Percentiles rank a stretch among this genome's conserved stretches.
phyloP scores from a whole-genome alignment of 352 stramenopile genomes.

The Pythium insidiosum region DNA sequence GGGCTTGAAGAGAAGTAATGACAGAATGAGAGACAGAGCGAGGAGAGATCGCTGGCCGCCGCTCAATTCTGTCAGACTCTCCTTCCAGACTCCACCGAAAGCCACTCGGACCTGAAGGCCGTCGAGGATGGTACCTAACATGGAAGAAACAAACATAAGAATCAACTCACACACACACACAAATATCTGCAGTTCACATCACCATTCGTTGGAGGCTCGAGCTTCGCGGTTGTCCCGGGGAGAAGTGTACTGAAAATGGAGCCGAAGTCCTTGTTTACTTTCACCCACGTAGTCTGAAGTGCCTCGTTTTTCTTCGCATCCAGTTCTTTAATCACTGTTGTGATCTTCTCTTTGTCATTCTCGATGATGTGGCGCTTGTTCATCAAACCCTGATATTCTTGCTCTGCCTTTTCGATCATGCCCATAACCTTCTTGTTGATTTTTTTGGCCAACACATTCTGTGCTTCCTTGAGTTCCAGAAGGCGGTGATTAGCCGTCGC shows the following conservation, averaged over 20 bases:
- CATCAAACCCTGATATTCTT: conserved; percentile 97
- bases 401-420: conserved; percentile 99
- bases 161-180: neutral
- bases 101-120: conserved; percentile 99
- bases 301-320: conserved; percentile 98
- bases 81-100: conserved; percentile 98
- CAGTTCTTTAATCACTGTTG: conserved; percentile 98
- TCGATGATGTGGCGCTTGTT: conserved; percentile 98
- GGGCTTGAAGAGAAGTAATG: conserved; percentile 98
- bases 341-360: conserved; percentile 99
- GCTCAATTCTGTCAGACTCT: conserved; percentile 98
- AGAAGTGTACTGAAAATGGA: conserved; percentile 99
- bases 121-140: conserved; percentile 74
- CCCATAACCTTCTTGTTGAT: conserved; percentile 99
- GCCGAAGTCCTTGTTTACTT: conserved; percentile 99
- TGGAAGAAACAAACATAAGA: conserved; percentile 1
- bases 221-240: conserved; percentile 94
- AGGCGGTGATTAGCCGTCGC: conserved; percentile 82
- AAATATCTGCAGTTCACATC: conserved; percentile 1
- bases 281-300: conserved; percentile 95
- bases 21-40: conserved; percentile 97
- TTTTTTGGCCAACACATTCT: conserved; percentile 94
- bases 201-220: conserved; percentile 94
- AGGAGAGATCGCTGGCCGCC: conserved; percentile 99
- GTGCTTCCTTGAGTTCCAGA: conserved; percentile 88